Evolutionary conservation across 1,139 yeast species (phyloP).

Genomic region (Pichia sp.): DNA sequence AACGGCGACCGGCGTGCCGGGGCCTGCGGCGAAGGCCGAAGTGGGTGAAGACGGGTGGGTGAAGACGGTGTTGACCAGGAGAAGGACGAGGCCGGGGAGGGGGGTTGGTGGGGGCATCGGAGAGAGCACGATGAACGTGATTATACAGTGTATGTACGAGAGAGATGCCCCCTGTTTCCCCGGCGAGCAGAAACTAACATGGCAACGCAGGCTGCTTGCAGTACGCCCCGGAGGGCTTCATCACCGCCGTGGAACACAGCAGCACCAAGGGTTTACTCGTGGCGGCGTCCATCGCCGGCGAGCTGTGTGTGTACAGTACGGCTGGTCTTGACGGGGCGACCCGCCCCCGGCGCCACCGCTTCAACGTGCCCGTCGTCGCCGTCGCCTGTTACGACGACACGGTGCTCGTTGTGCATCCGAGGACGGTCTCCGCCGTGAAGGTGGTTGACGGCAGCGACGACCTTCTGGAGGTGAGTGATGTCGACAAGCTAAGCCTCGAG

Average conservation of each 20-base stretch:
- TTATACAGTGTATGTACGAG: no score
- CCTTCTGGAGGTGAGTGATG: not conserved
- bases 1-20: not conserved
- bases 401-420: constrained; percentile 9
- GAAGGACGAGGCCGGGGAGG: not conserved
- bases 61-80: not conserved
- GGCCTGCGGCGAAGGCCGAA: not conserved
- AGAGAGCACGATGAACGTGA: constrained; percentile 8
- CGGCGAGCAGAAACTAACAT: not conserved
- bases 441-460: not conserved
- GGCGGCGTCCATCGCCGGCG: constrained; percentile 11
- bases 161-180: no score
- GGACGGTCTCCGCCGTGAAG: not conserved
- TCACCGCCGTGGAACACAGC: constrained; percentile 7
- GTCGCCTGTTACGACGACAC: constrained; percentile 4
- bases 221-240: constrained; percentile 7
- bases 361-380: constrained; percentile 4
- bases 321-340: not conserved
- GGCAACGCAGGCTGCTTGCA: not conserved
- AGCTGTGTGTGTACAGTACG: constrained; percentile 5
- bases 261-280: not conserved
- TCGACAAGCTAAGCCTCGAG: not conserved
- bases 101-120: not conserved
- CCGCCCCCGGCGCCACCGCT: not conserved
- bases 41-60: not conserved